Evolutionary conservation across 2,329 filamentous ascomycete species (phyloP).

Genomic region (Myriosclerotinia duriaeana): DNA sequence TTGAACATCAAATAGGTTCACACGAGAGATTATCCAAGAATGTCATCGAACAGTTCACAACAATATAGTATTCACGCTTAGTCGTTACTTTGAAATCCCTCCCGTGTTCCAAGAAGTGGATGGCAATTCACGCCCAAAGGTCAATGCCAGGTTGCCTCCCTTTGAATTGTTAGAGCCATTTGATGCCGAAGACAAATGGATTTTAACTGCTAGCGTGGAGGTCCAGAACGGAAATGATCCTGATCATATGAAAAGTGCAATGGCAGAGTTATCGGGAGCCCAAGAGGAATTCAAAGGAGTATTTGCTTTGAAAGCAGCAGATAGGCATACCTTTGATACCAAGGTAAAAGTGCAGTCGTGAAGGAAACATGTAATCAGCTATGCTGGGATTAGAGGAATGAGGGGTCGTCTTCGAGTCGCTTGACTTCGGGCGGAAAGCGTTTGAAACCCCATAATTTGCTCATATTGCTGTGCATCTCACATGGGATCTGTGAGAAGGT

Average conservation of each 20-base stretch:
- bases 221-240: conserved; percentile 58
- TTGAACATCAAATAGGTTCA: conserved; percentile 33
- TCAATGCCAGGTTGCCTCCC: conserved; percentile 44
- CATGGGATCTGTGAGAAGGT: background rate
- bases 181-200: conserved; percentile 53
- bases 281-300: conserved; percentile 51
- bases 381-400: background rate
- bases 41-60: conserved; percentile 36
- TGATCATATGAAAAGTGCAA: conserved; percentile 53
- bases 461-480: background rate
- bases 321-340: conserved; percentile 56
- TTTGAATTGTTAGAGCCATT: conserved; percentile 50
- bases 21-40: conserved; percentile 32
- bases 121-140: conserved; percentile 36
- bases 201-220: conserved; percentile 54
- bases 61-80: conserved; percentile 37
- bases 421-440: background rate
- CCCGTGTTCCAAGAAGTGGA: conserved; percentile 26
- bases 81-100: conserved; percentile 34
- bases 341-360: conserved; percentile 40
- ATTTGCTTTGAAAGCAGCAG: conserved; percentile 53
- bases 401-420: background rate
- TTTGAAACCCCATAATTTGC: background rate
- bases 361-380: conserved; percentile 3
- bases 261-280: conserved; percentile 51